Base-by-base conservation (phyloP, 495 filamentous ascomycete genomes). In the Penicillium salamii region DNA sequence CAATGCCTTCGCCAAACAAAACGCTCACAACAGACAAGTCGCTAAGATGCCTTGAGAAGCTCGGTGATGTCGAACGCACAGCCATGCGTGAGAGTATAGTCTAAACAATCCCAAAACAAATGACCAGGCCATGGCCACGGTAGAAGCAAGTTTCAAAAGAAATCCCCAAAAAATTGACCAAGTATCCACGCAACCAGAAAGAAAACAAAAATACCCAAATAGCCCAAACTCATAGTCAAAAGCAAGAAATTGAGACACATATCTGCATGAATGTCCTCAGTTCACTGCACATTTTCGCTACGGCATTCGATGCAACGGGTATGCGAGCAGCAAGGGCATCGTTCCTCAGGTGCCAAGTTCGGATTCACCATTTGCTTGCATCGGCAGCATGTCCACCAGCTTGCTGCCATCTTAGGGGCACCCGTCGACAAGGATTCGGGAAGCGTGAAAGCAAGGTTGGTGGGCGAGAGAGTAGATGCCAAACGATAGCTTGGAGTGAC, bases 321-420 rank as follows among this genome's bases (percentile, higher is more conserved):
- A 31, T 50, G 48, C 12, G 48, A 28, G 21, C 48, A 50, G 11
- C 34, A 36, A 2, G 48, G 21, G n/a, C 48, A 50, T 1, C 19
- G 23, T 11, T 13, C 13, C 21, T 46, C 47, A 7, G 48, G 15
- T 5, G 48, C 48, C 5, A 50, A 23, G 8, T 5, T 31, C 0
- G 48, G 48, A 15, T 50, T 50, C 21, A 36, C 40, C 23, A 50
- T 7, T 9, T 50, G 20, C 0, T 14, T 3, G 12, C 48, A 50
- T 0, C 6, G 4, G 14, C 48, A 50, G 39, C 48, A 50, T 12
- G 2, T 29, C 48, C 40, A 44, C 48, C 48, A 50, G 15, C 14
- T 11, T 9, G 20, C 2, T 19, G 21, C 32, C 21, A 35, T 20
- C n/a, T 23, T 33, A 4, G 32, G 29, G 13, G 39, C 14, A 1